Conservation (phyloP, 2,329 filamentous ascomycete species). For the Didymella glomerata region DNA sequence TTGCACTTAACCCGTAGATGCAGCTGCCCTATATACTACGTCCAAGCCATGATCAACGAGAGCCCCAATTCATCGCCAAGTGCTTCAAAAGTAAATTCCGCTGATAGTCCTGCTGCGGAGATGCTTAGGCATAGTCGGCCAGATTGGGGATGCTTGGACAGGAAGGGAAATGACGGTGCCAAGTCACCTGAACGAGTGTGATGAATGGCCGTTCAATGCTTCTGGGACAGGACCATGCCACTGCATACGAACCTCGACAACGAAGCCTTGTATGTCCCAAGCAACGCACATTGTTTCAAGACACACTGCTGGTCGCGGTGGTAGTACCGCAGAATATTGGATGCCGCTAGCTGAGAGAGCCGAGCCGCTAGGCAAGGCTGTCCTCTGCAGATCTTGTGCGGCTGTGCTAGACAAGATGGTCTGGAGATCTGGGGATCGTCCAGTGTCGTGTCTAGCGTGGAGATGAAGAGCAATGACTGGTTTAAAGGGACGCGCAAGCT, state of each 20-base stretch:
- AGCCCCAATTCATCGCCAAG: constrained; percentile 4
- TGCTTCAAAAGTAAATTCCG: background rate
- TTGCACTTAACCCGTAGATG: background rate
- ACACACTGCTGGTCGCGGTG: background rate
- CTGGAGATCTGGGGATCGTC: constrained; percentile 11
- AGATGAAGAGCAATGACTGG: background rate
- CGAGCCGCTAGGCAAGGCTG: constrained; percentile 19
- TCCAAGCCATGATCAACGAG: constrained; percentile 3
- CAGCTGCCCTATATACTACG: constrained; percentile 11
- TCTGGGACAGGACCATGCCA: background rate
- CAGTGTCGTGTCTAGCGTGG: background rate
- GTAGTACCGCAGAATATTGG: background rate
- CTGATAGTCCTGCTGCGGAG: background rate
- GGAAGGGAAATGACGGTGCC: constrained; percentile 11
- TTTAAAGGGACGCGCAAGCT: constrained; percentile 16
- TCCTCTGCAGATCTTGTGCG: constrained; percentile 4
- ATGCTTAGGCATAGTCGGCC: constrained; percentile 3
- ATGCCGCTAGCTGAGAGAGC: constrained; percentile 13
- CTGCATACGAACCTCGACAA: constrained; percentile 6
- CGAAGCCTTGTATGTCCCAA: constrained; percentile 12
- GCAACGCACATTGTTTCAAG: constrained; percentile 7
- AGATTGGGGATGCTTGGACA: constrained; percentile 8
- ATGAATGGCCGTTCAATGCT: background rate
- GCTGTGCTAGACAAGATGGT: constrained; percentile 5
- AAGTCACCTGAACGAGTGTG: constrained; percentile 11